Conservation (phyloP, 75 land plant genomes). For the Azolla pinnata region DNA sequence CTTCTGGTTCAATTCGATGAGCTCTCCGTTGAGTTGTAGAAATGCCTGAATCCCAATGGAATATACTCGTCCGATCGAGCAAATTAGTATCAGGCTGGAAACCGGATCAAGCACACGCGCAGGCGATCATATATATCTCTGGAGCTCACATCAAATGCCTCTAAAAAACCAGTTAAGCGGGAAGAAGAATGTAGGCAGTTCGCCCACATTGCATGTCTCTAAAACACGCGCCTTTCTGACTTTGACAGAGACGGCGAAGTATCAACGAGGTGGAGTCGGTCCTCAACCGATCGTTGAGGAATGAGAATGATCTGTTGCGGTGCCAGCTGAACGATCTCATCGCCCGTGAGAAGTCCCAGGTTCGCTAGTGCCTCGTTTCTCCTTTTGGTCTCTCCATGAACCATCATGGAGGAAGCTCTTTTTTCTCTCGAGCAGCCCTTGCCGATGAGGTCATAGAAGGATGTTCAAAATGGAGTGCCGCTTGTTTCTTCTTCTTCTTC, state of each 20-base stretch:
- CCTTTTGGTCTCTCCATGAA: not conserved
- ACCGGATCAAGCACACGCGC: too few species aligned
- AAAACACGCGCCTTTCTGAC: not conserved
- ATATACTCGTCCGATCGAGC: too few species aligned
- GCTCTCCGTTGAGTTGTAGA: too few species aligned
- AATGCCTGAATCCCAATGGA: too few species aligned
- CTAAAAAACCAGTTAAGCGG: not conserved
- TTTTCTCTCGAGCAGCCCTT: not conserved
- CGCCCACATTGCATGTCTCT: not conserved
- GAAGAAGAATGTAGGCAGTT: not conserved
- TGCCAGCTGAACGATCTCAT: constrained; percentile 33
- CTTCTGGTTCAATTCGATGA: too few species aligned
- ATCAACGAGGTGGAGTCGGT: constrained; percentile 17
- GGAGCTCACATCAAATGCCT: too few species aligned
- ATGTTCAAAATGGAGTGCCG: too few species aligned
- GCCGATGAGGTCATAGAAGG: too few species aligned
- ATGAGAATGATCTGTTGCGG: constrained; percentile 35
- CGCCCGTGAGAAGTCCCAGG: constrained; percentile 32
- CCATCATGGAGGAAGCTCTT: too few species aligned
- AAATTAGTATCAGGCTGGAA: too few species aligned
- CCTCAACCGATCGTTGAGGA: constrained; percentile 16
- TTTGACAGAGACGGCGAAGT: constrained; percentile 5
- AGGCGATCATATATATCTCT: too few species aligned
- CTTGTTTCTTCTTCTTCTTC: too few species aligned
- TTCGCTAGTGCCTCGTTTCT: not conserved